These are phyloP conservation scores for Penicillium cataractarum DNA, from an alignment of 495 filamentous ascomycete genomes.

Conservation along the genomic window DNA sequence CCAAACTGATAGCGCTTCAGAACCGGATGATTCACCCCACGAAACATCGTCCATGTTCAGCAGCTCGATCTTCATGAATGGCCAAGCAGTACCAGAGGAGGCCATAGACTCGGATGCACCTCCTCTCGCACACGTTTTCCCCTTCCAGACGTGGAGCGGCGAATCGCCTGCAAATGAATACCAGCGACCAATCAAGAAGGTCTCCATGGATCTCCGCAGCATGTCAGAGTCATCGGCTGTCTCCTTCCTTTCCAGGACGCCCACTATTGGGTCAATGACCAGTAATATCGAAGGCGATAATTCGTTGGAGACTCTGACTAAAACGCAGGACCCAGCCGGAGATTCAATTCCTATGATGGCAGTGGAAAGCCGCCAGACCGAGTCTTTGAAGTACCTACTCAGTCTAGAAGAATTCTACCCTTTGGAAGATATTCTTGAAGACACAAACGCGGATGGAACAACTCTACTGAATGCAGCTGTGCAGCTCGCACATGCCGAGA, in stretches of 20 bases:
- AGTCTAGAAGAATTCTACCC: constrained; percentile 75
- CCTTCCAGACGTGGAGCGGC: constrained; percentile 67
- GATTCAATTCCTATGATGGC: constrained; percentile 97
- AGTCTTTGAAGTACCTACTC: constrained; percentile 77
- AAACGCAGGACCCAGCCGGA: constrained; percentile 78
- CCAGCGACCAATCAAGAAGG: constrained; percentile 62
- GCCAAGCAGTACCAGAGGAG: constrained; percentile 31
- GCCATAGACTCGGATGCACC: constrained; percentile 54
- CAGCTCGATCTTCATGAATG: constrained; percentile 24
- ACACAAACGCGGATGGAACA: constrained; percentile 85
- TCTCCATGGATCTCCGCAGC: constrained; percentile 86
- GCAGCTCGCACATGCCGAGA: constrained; percentile 74
- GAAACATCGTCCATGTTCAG: constrained; percentile 31
- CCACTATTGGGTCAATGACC: constrained; percentile 71
- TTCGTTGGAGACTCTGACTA: constrained; percentile 77
- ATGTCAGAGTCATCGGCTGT: constrained; percentile 82
- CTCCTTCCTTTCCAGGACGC: constrained; percentile 75
- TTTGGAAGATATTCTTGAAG: constrained; percentile 68
- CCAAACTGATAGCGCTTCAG: constrained; percentile 45
- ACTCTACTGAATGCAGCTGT: constrained; percentile 93
- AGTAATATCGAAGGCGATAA: constrained; percentile 82
- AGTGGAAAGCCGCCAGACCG: constrained; percentile 71
- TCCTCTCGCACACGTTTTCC: constrained; percentile 84
- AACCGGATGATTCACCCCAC: constrained; percentile 34
- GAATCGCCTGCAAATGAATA: constrained; percentile 52